Base-by-base conservation (phyloP, 208 protist genomes). In the Leishmania martiniquensis region DNA sequence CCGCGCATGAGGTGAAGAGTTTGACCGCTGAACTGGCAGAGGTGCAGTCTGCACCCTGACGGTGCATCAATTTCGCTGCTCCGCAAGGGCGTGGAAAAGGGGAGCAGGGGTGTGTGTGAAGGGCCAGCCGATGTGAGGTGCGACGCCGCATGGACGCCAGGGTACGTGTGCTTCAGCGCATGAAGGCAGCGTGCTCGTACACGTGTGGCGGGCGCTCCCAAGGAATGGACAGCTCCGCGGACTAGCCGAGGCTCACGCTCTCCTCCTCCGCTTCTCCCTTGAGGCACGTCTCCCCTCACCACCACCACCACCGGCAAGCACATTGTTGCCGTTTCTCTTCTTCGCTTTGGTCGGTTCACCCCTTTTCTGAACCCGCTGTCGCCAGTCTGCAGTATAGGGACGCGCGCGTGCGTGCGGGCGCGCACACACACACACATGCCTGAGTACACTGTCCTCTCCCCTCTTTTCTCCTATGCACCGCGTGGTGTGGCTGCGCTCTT, bases 1-100 rank as follows among this genome's bases (percentile, higher is more conserved):
- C 87, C 5, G 54, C 22, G 22, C 66, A 54, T 22, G 93, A 96
- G 75, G 34, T 90, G 45, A 54, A n/a, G 32, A 37, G 45, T 54
- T 54, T 93, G 77, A 73, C 79, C 68, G 72, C 66, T 10, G 69
- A 80, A 22, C 74, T 86, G 20, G 63, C 63, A 49, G 63, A 51
- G 42, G 7, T 34, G 63, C 63, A 45, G 39, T 15, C 15, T 37
- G 22, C 42, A 47, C 49, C 63, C 37, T 69, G 42, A 69, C 22
- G 34, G 10, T 54, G n/a, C 29, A 29, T 32, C 32, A 44, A 57
- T 72, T 72, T 39, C 57, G 67, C 5, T 13, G 47, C 4, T 15
- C 29, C 6, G 67, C 22, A 10, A 32, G 4, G 5, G 42, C 20
- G 13, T 39, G 34, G 34, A 44, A 45, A 5, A 6, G 32, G 63